phyloP scores from a whole-genome alignment of 1,284 basidiomycete genomes.

The Bondarzewia mesenterica region DNA sequence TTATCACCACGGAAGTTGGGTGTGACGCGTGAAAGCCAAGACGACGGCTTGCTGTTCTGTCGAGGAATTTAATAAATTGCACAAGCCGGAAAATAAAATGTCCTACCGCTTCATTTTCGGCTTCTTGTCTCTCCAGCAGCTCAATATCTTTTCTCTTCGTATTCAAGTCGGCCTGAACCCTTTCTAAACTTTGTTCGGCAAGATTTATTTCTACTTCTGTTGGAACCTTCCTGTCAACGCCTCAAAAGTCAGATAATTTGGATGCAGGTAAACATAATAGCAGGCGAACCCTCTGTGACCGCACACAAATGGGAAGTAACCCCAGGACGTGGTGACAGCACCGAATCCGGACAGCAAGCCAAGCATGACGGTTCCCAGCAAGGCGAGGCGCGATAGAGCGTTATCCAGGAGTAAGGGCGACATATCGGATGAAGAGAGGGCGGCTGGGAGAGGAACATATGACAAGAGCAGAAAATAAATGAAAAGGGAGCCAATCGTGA shows the following conservation, averaged over 20 bases:
- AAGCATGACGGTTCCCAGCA: conserved; percentile 64
- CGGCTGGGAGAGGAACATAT: conserved; percentile 55
- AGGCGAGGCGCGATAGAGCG: conserved; percentile 56
- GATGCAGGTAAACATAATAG: background rate
- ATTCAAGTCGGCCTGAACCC: conserved; percentile 41
- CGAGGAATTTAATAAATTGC: too few relatives aligned
- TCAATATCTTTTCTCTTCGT: conserved; percentile 8
- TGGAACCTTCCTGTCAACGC: conserved; percentile 24
- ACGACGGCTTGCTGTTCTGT: conserved; percentile 15
- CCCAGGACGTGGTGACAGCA: conserved; percentile 59
- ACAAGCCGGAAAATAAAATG: too few relatives aligned
- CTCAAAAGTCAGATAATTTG: background rate
- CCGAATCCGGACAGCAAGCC: conserved; percentile 71
- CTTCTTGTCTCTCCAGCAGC: conserved; percentile 2
- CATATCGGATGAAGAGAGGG: conserved; percentile 24
- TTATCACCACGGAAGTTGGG: conserved; percentile 40
- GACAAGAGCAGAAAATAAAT: conserved; percentile 54
- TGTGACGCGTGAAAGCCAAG: conserved; percentile 42
- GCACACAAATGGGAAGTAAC: conserved; percentile 27
- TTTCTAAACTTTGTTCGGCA: conserved; percentile 42
- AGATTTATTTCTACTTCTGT: conserved; percentile 41
- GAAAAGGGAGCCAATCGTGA: conserved; percentile 42
- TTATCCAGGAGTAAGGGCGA: conserved; percentile 30
- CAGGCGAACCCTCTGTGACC: conserved; percentile 15
- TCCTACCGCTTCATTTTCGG: conserved; percentile 7